These are phyloP conservation scores for Gastrolobium villosum DNA, from an alignment of 306 rosid species.

Conservation along the genomic window DNA sequence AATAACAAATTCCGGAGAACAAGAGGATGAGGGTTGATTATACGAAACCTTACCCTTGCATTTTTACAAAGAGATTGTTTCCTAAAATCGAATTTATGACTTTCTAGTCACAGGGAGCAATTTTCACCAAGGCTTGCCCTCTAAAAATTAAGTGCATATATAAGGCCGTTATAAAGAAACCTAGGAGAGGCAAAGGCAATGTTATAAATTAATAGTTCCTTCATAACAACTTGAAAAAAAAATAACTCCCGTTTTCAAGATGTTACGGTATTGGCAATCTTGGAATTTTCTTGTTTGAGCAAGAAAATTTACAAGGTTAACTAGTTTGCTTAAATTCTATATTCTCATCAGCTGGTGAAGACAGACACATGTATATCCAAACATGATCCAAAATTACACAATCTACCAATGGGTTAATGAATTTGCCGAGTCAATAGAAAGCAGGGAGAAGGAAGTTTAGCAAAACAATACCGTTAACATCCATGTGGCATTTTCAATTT, in stretches of 20 bases:
- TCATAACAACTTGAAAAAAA: background rate
- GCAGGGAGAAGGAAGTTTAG: constrained; percentile 10
- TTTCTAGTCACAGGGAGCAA: too few relatives aligned
- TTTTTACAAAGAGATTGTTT: too few relatives aligned
- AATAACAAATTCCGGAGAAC: too few relatives aligned
- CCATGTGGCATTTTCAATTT: constrained; percentile 98
- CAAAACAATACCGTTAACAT: constrained; percentile 84
- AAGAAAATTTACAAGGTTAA: constrained; percentile 17
- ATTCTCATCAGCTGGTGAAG: constrained; percentile 21
- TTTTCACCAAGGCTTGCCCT: too few relatives aligned
- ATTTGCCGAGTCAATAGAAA: constrained; percentile 2
- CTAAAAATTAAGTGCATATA: background rate
- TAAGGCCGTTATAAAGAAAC: constrained; percentile 2
- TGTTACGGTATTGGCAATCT: constrained; percentile 25
- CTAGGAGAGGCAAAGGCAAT: background rate
- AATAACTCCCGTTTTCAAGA: background rate
- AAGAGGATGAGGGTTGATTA: too few relatives aligned
- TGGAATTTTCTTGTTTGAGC: background rate
- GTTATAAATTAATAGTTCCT: background rate
- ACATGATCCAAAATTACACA: constrained; percentile 19
- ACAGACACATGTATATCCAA: background rate
- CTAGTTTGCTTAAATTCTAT: constrained; percentile 19
- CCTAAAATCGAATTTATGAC: too few relatives aligned
- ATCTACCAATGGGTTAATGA: constrained; percentile 14
- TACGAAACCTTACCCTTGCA: too few relatives aligned